These are phyloP conservation scores for Sphaerulina vaccinii DNA, from an alignment of 2,329 filamentous ascomycete species.

Conservation along the genomic window DNA sequence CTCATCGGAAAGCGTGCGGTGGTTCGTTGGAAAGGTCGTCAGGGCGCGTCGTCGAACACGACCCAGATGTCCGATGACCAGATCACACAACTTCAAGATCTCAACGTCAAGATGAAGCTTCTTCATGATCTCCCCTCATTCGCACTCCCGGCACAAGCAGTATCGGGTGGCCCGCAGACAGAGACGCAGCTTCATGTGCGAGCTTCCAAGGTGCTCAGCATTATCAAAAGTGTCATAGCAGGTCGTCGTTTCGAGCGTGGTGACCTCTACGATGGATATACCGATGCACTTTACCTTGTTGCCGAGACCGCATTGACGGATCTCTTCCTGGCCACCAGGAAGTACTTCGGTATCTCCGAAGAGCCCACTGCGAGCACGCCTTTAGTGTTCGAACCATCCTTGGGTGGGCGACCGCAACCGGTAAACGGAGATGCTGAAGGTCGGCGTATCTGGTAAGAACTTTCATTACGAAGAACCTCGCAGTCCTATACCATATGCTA, in stretches of 20 bases:
- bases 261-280: neutral
- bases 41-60: no score
- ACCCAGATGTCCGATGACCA: no score
- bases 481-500: no score
- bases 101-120: no score
- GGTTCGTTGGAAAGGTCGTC: no score
- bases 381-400: neutral
- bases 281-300: neutral
- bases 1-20: no score
- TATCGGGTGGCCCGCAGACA: no score
- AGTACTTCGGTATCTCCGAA: neutral
- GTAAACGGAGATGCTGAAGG: neutral
- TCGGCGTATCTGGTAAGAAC: neutral
- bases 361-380: neutral
- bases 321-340: conserved; percentile 1
- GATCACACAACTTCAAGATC: no score
- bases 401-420: neutral
- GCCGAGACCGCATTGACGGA: neutral
- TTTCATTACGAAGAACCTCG: neutral
- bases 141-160: no score
- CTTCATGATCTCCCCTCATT: no score
- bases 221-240: neutral
- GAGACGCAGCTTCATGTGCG: neutral
- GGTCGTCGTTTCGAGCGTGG: conserved; percentile 1
- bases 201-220: neutral